Conservation (phyloP, 2,329 filamentous ascomycete genomes). For the Stachybotrys elegans region DNA sequence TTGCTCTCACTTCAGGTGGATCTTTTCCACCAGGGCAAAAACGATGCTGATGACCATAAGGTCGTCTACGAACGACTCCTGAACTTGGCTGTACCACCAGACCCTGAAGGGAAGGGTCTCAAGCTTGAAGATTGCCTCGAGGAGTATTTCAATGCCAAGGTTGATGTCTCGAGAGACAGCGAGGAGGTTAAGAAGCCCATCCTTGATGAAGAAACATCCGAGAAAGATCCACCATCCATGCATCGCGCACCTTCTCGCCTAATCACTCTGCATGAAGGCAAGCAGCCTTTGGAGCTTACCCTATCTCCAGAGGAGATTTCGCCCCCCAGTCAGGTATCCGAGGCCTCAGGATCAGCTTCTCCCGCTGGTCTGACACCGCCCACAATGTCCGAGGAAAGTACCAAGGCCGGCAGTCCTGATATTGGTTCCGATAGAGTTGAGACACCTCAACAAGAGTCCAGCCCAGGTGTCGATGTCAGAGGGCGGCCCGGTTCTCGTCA, state of each 20-base stretch:
- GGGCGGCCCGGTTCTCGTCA: conserved; percentile 31
- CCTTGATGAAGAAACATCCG: conserved; percentile 19
- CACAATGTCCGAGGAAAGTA: background rate
- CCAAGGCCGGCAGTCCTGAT: background rate
- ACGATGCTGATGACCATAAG: conserved; percentile 85
- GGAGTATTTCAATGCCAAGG: conserved; percentile 88
- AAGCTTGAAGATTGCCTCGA: conserved; percentile 89
- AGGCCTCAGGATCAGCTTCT: background rate
- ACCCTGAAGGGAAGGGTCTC: conserved; percentile 64
- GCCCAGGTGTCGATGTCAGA: conserved; percentile 1
- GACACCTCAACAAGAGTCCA: background rate
- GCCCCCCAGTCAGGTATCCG: no score
- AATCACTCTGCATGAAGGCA: conserved; percentile 25
- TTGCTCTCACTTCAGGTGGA: conserved; percentile 90
- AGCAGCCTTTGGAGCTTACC: conserved; percentile 26
- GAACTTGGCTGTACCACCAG: conserved; percentile 82
- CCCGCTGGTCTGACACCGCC: background rate
- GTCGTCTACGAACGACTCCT: conserved; percentile 87
- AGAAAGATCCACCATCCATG: conserved; percentile 18
- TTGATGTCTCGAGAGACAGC: conserved; percentile 78
- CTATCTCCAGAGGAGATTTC: conserved; percentile 24
- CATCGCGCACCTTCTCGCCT: conserved; percentile 27
- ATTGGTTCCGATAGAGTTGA: background rate
- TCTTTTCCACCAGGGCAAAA: conserved; percentile 85
- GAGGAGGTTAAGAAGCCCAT: conserved; percentile 45